Percentiles rank a stretch among this genome's conserved stretches.
Conservation (phyloP, 805 yeast species). For the Starmera amethionina region DNA sequence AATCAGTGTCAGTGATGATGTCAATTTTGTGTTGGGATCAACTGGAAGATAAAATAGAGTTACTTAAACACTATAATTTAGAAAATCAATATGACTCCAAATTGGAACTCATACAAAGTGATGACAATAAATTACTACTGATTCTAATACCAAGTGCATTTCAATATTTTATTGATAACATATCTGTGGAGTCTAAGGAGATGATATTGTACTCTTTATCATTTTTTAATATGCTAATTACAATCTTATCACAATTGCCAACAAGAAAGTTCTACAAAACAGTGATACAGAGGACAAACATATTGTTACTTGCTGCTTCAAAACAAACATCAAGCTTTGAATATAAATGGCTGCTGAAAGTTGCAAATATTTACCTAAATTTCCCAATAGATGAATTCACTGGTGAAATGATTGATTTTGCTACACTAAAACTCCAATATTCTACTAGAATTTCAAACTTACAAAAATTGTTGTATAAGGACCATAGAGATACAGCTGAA, state of each 20-base stretch:
- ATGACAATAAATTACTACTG: not conserved
- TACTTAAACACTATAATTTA: not conserved
- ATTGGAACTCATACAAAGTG: not conserved
- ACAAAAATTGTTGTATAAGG: constrained; percentile 14
- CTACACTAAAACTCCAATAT: constrained; percentile 5
- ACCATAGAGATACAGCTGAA: constrained; percentile 12
- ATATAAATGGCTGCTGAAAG: not conserved
- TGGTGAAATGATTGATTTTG: constrained; percentile 18
- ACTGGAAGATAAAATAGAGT: constrained; percentile 11
- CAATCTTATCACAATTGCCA: constrained; percentile 29
- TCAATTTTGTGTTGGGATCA: constrained; percentile 24
- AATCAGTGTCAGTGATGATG: constrained; percentile 20
- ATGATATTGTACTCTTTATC: not conserved
- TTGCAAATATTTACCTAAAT: constrained; percentile 18
- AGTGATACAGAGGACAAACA: constrained; percentile 19
- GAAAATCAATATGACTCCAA: not conserved
- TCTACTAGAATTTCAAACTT: constrained; percentile 10
- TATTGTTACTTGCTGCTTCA: constrained; percentile 7
- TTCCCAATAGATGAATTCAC: constrained; percentile 35
- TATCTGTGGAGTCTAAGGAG: not conserved
- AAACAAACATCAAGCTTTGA: not conserved
- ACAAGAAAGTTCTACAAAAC: constrained; percentile 27
- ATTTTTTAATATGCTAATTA: constrained; percentile 17
- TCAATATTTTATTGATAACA: not conserved
- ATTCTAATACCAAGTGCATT: not conserved